A percentile compares a stretch with the other conserved stretches of the same genome.
Conservation (phyloP, 2,329 filamentous ascomycete genomes). For the Aspergillus pseudoterreus region DNA sequence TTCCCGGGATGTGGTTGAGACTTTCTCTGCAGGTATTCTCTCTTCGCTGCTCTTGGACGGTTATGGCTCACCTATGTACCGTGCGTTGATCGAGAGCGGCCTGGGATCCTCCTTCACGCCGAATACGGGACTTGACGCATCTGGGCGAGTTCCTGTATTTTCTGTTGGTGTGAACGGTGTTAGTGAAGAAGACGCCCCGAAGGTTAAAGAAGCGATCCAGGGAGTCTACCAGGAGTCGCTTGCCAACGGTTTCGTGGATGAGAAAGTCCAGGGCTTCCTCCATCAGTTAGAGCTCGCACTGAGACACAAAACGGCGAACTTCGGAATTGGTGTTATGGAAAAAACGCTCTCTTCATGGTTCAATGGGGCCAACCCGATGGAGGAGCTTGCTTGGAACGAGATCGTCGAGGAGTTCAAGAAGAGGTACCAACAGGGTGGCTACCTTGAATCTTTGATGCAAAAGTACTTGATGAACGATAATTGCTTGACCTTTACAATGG, state of each 20-base stretch:
- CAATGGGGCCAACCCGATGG: conserved; percentile 88
- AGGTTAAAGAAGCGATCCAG: conserved; percentile 70
- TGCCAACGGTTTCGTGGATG: conserved; percentile 75
- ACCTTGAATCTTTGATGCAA: conserved; percentile 79
- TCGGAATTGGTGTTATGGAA: conserved; percentile 87
- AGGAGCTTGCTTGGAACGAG: conserved; percentile 87
- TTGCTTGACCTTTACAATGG: conserved; percentile 90
- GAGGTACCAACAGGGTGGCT: conserved; percentile 69
- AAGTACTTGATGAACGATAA: conserved; percentile 89
- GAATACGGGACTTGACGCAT: conserved; percentile 86
- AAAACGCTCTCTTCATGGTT: conserved; percentile 92
- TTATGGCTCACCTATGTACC: conserved; percentile 91
- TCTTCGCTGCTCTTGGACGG: conserved; percentile 85
- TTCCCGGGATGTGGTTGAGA: conserved; percentile 76
- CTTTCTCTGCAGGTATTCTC: conserved; percentile 78
- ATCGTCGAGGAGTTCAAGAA: conserved; percentile 78
- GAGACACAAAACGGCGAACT: conserved; percentile 95
- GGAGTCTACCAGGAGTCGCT: conserved; percentile 67
- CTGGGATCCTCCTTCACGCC: conserved; percentile 91
- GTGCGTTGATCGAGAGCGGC: conserved; percentile 80
- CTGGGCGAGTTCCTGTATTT: conserved; percentile 74
- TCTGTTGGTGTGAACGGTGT: conserved; percentile 91
- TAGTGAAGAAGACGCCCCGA: conserved; percentile 70
- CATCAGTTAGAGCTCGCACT: conserved; percentile 90
- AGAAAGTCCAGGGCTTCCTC: conserved; percentile 88